Percentiles rank a stretch among this genome's conserved stretches.
phyloP scores from a whole-genome alignment of 2,329 filamentous ascomycete genomes.

The Calonectria hongkongensis region DNA sequence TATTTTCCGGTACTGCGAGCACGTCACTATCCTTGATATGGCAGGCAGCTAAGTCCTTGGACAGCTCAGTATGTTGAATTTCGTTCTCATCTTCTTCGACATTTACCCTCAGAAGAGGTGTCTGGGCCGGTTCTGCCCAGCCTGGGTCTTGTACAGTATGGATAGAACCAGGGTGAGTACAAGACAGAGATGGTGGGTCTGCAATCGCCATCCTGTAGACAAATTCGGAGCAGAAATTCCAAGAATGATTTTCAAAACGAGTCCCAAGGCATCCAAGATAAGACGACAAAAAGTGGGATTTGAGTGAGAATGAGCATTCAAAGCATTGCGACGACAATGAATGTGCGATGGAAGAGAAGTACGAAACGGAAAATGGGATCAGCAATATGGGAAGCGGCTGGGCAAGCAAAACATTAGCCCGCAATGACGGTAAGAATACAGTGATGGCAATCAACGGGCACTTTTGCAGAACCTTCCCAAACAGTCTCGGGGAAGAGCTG shows the following conservation, averaged over 20 bases:
- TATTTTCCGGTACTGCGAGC: constrained; percentile 64
- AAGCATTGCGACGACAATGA: constrained; percentile 61
- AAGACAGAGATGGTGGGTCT: constrained; percentile 56
- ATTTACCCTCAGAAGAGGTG: constrained; percentile 24
- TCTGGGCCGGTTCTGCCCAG: constrained; percentile 57
- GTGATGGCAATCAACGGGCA: background rate
- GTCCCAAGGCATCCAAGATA: constrained; percentile 67
- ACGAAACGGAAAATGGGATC: constrained; percentile 27
- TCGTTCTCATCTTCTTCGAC: constrained; percentile 23
- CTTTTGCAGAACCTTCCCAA: constrained; percentile 28
- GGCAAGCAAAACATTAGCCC: constrained; percentile 9
- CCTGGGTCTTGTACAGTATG: constrained; percentile 62
- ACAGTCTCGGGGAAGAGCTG: constrained; percentile 9
- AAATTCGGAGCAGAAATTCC: constrained; percentile 52
- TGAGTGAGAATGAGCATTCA: constrained; percentile 55
- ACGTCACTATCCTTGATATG: constrained; percentile 57
- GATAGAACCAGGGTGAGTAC: constrained; percentile 61
- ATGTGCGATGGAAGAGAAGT: constrained; percentile 53
- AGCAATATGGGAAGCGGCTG: constrained; percentile 2
- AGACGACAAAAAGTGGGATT: constrained; percentile 56
- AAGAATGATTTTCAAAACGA: constrained; percentile 59
- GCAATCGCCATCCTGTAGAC: constrained; percentile 59
- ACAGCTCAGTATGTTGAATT: constrained; percentile 59
- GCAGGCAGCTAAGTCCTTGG: constrained; percentile 48
- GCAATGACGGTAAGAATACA: constrained; percentile 36